These are phyloP conservation scores for Cucumis sativus DNA, from an alignment of 306 rosid genomes.

Conservation along the genomic window DNA sequence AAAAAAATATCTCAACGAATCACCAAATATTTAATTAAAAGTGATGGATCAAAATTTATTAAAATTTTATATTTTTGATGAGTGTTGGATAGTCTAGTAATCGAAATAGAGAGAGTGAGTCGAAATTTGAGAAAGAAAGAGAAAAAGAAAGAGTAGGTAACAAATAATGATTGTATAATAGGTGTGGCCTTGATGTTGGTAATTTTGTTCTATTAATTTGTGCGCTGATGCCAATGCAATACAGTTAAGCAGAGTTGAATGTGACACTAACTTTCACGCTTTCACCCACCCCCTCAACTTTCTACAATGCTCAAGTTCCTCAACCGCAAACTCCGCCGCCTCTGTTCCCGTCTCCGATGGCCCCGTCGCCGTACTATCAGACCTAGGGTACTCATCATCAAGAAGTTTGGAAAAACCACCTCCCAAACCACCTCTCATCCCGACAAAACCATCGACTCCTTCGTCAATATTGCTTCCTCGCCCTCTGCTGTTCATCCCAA, in stretches of 20 bases:
- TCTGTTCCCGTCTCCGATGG: slow-evolving; percentile 51
- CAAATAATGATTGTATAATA: too few species aligned
- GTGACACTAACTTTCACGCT: slow-evolving; percentile 13
- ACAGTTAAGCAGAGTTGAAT: slow-evolving; percentile 10
- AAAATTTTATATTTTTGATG: too few species aligned
- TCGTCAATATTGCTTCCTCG: slow-evolving; percentile 15
- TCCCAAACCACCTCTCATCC: slow-evolving; percentile 15
- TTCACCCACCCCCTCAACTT: background rate
- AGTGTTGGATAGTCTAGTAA: too few species aligned
- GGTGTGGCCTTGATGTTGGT: too few species aligned
- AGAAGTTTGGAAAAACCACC: slow-evolving; percentile 19
- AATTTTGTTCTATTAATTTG: background rate
- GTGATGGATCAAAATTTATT: too few species aligned
- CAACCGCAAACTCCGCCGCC: slow-evolving; percentile 43
- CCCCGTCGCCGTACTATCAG: slow-evolving; percentile 33
- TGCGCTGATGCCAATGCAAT: background rate
- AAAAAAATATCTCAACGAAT: too few species aligned
- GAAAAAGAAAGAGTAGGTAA: too few species aligned
- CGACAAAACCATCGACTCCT: slow-evolving; percentile 7
- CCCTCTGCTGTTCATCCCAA: slow-evolving; percentile 31
- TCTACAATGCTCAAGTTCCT: slow-evolving; percentile 45
- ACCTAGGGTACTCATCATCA: slow-evolving; percentile 35
- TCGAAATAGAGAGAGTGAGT: too few species aligned
- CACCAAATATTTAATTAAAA: too few species aligned
- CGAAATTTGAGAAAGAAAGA: too few species aligned